Evolutionary conservation across 2,329 filamentous ascomycete species (phyloP), one percentile per base, ranked within the genome.

Genomic region (Pestalotiopsis sp.): DNA sequence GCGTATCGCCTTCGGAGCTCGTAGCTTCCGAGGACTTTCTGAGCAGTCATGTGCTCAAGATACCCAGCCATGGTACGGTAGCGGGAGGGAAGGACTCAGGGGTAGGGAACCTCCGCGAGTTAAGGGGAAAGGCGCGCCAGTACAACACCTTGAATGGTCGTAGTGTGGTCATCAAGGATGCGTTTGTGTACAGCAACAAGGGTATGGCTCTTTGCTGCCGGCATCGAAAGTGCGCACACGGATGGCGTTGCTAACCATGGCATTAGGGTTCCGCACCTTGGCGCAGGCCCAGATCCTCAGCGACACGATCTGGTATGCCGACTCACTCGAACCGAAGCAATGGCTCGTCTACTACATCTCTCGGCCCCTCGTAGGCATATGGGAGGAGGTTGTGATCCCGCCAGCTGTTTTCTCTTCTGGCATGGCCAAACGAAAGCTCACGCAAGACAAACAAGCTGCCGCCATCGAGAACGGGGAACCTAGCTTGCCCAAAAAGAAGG

Each of bases 291-390:
- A 96, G 77, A 84, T 98, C 41, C 84, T 98, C 68, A 89, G 89
- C 77, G 97, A 99, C 80, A 86, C 88, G 49, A 88, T 97, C 52
- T 98, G 94, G 87, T 97, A 97, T 76, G 91, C 94, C 63, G 94
- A 98, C 76, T 90, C 89, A n/a, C 88, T 93, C 75, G 95, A 98
- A 75, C 91, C 94, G 14, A 92, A 94, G 74, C 94, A 95, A 86
- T 99, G 96, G 94, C 89, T 99, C 58, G 87, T 99, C 70, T 98
- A 98, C 86, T 98, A 95, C 81, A 97, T 99, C 71, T 96, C 95
- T 31, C 91, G 90, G 65, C 96, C 96, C 2, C 84, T 99, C 65
- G 88, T 98, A 23, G 96, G 96, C 27, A 87, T 88, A 1, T 95
- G 92, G 85, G 94, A 97, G 76, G 88, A 94, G 65, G 86, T 90